Evolutionary conservation across 257 asterid species (phyloP).

Genomic region (Solanum tacnaense): DNA sequence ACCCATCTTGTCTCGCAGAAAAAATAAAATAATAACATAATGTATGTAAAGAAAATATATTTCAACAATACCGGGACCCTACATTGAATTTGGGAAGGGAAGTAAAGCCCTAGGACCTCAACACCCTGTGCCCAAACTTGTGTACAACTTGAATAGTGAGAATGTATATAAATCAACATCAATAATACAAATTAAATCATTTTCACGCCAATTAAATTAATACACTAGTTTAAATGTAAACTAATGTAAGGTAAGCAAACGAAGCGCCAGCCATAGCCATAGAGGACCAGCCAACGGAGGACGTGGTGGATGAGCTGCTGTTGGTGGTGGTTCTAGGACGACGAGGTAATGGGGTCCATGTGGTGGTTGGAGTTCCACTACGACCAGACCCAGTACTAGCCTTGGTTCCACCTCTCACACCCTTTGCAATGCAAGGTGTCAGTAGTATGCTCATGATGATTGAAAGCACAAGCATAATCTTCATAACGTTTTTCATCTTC

Average conservation of each 20-base stretch:
- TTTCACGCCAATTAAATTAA: neutral
- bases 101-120: neutral
- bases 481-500: neutral
- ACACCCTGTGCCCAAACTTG: neutral
- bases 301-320: neutral
- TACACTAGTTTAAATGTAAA: neutral
- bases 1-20: neutral
- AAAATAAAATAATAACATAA: neutral
- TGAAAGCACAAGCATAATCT: neutral
- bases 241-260: neutral
- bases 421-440: neutral
- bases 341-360: neutral
- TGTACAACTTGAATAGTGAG: neutral
- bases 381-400: neutral
- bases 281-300: neutral
- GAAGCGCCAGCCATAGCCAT: neutral
- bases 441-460: neutral
- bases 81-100: neutral
- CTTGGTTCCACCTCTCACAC: neutral
- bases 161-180: neutral
- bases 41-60: neutral
- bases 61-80: neutral
- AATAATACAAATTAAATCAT: neutral
- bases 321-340: neutral
- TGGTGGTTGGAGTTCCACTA: neutral